These are phyloP conservation scores for Acacia confusa DNA, from an alignment of 306 rosid species.

Conservation along the genomic window DNA sequence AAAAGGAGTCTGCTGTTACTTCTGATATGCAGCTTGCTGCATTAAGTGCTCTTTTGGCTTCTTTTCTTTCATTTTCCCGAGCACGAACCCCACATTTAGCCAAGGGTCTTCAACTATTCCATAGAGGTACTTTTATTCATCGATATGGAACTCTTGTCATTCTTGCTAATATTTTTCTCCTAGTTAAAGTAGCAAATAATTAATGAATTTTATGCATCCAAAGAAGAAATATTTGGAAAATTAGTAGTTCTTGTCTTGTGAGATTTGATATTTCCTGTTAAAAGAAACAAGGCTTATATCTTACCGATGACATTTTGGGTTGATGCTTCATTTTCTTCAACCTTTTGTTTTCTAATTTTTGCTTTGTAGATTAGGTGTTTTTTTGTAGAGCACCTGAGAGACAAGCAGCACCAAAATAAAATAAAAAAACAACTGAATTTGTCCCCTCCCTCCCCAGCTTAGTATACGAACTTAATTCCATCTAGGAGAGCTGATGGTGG, in stretches of 20 bases:
- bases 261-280: constrained; percentile 3
- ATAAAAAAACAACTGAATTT: not conserved
- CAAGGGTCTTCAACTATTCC: constrained; percentile 85
- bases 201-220: not conserved
- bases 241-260: not conserved
- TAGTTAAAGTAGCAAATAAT: not conserved
- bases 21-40: too few species aligned
- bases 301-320: not conserved
- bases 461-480: not conserved
- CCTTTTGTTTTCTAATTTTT: not conserved
- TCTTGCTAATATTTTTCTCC: constrained; percentile 20
- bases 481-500: not conserved
- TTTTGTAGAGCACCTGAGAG: not conserved
- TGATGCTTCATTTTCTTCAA: not conserved
- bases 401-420: not conserved
- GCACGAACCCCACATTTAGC: constrained; percentile 61
- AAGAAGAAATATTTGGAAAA: constrained; percentile 11
- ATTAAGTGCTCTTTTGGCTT: constrained; percentile 71
- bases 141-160: constrained; percentile 3
- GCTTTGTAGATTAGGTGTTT: not conserved
- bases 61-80: constrained; percentile 66
- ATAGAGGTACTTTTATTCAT: constrained; percentile 56
- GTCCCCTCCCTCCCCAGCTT: too few species aligned
- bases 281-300: not conserved
- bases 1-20: constrained; percentile 44